Evolutionary conservation across 2,329 filamentous ascomycete genomes (phyloP).

Genomic region (Diaporthe amygdali): DNA sequence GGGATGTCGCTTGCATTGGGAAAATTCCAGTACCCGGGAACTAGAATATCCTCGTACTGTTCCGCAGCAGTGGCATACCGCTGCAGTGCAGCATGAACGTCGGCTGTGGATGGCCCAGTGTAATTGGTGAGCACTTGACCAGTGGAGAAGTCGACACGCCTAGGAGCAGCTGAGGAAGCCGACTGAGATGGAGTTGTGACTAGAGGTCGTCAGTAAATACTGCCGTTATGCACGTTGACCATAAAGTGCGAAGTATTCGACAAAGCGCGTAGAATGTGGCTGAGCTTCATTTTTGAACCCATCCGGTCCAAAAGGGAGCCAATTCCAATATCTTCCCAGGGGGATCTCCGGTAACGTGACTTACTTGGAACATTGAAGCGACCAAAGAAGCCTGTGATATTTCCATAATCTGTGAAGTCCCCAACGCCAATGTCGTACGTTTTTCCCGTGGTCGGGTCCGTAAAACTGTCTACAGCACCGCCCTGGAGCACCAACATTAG

Average conservation of each 20-base stretch:
- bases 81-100: not conserved
- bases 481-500: not conserved
- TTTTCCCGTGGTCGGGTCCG: not conserved
- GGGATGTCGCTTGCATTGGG: constrained; percentile 49
- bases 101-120: not conserved
- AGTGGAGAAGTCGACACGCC: constrained; percentile 1
- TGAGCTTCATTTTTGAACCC: too few species aligned
- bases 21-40: constrained; percentile 45
- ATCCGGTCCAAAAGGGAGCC: too few species aligned
- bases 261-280: too few species aligned
- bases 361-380: constrained; percentile 12
- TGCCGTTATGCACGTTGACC: not conserved
- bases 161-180: not conserved
- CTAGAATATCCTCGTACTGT: constrained; percentile 27
- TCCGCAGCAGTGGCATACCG: not conserved
- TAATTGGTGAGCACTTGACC: not conserved
- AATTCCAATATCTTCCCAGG: too few species aligned
- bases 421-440: not conserved
- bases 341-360: not conserved
- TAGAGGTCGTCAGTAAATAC: not conserved
- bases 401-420: constrained; percentile 8
- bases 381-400: not conserved
- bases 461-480: constrained; percentile 14
- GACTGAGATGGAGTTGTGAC: not conserved
- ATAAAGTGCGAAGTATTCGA: too few species aligned